Evolutionary conservation across 768 basidiomycete genomes (phyloP), one percentile per base, ranked within the genome.

Genomic region (Boletus reticulatus): DNA sequence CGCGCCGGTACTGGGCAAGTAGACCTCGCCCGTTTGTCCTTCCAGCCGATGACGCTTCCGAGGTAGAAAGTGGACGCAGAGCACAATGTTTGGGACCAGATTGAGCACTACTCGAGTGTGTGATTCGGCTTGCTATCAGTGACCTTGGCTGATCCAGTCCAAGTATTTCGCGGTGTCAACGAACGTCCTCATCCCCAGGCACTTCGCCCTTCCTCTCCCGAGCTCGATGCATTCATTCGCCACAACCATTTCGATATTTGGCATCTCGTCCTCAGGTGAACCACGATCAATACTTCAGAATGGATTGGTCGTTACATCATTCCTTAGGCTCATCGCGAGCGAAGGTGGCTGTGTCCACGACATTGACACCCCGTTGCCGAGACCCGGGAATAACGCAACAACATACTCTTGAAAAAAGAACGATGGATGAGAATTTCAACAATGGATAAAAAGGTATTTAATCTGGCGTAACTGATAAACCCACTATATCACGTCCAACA

Each of bases 71-170:
- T 87, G 22, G 80, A 80, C 43, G 73, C 76, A 6, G 52, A 58
- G 0, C 58, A 56, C n/a, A 81, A 83, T 6, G 79, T 87, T 29
- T 75, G 64, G n/a, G 85, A 88, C 62, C 82, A 86, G 59, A 68
- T 86, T n/a, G 84, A 86, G 58, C 76, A 81, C 37, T 87, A 86
- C 60, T 81, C 78, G 59, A 71, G 84, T 85, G 53, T 31, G 79
- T 66, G 2, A 9, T 27, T 31, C 11, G 22, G 22, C 48, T 38
- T 20, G 17, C 20, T 34, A 2, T 20, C 24, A 8, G 14, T 14
- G 1, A 12, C 8, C 11, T 22, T 19, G 14, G 32, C 32, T 53
- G 11, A 55, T 8, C 46, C 12, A 7, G 6, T 14, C 43, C 19
- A 41, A 84, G 84, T 82, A 42, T 76, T 83, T 56, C 73, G 78